Conservation (phyloP, 768 basidiomycete genomes). For the Trametes cubensis region DNA sequence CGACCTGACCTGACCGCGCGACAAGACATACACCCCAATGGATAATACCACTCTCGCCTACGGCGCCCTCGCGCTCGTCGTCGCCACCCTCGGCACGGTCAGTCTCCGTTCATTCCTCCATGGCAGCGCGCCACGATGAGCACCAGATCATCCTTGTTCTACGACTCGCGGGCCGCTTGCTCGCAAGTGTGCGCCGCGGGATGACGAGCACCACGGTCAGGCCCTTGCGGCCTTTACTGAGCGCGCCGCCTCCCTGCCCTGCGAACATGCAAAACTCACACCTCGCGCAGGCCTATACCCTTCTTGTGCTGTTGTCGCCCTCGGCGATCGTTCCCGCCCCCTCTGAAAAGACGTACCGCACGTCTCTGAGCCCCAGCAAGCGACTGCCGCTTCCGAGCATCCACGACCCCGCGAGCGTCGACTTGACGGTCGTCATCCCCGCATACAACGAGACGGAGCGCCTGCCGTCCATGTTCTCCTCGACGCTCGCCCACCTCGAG, state of each 20-base stretch:
- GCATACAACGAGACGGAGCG: slow-evolving; percentile 91
- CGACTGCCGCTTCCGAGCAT: slow-evolving; percentile 59
- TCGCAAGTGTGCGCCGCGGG: slow-evolving; percentile 53
- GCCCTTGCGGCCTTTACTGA: slow-evolving; percentile 41
- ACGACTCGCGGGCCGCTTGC: slow-evolving; percentile 63
- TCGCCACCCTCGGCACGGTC: slow-evolving; percentile 28
- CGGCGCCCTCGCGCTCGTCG: slow-evolving; percentile 25
- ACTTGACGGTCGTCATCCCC: slow-evolving; percentile 83
- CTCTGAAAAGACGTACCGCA: slow-evolving; percentile 73
- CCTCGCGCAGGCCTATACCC: slow-evolving; percentile 62
- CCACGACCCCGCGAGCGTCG: slow-evolving; percentile 59
- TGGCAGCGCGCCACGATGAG: slow-evolving; percentile 51
- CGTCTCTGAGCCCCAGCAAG: slow-evolving; percentile 53
- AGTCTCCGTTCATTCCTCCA: slow-evolving; percentile 15
- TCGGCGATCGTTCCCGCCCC: slow-evolving; percentile 59
- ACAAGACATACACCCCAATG: slow-evolving; percentile 16
- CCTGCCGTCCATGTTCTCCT: slow-evolving; percentile 80
- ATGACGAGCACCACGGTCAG: slow-evolving; percentile 67
- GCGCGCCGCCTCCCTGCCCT: slow-evolving; percentile 34
- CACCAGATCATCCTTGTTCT: slow-evolving; percentile 90
- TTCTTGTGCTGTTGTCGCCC: slow-evolving; percentile 77
- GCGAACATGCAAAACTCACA: slow-evolving; percentile 16
- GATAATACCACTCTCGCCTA: slow-evolving; percentile 26
- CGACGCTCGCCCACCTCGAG: slow-evolving; percentile 67
- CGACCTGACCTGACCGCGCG: slow-evolving; percentile 10